Evolutionary conservation across 1,139 yeast genomes (phyloP), one percentile per base, ranked within the genome.

Genomic region (Candida dubliniensis): DNA sequence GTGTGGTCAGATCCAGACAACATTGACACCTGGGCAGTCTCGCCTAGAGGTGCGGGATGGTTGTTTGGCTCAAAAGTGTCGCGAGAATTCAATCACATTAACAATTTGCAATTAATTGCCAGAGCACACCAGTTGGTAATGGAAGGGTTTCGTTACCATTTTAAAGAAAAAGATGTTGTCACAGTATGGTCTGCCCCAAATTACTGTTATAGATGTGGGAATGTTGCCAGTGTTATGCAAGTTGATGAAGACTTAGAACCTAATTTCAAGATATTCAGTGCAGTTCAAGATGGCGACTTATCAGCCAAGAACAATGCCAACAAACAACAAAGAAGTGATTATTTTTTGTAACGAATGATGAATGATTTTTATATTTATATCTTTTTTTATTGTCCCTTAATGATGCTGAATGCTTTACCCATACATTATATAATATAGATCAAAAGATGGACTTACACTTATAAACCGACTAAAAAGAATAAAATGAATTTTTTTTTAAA

Each of bases 11-110:
- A 93, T 61, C 99, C 99, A 3, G 99, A 93, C 61, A 95, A 91
- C 56, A 96, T 91, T 36, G 96, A 90, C 52, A 88, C 96, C 15
- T 93, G 99, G 99, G 96, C 96, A 12, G 96, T 93, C n/a, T 85
- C 96, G 37, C 97, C 98, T 18, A 79, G 99, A 61, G 99, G 99
- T 49, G 99, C 99, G 0, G 99, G 99, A 13, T 93, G 97, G 96
- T 72, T 91, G 43, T 93, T 93, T 66, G 99, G 99, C 24, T 81
- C 88, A 14, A 85, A 87, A 62, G 97, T 91, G 36, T 95, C 96
- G 18, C 71, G 96, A 50, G 97, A 91, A 66, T 93, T 93, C 67
- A 90, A 90, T 64, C 96, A 91, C 62, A 93, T 88, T 42, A 93
- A 93, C 63, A 89, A 91, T 53, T 74, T 93, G 49, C 80, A 81